Evolutionary conservation across 2,329 filamentous ascomycete genomes (phyloP).

Genomic region (Diaporthe citriasiana): DNA sequence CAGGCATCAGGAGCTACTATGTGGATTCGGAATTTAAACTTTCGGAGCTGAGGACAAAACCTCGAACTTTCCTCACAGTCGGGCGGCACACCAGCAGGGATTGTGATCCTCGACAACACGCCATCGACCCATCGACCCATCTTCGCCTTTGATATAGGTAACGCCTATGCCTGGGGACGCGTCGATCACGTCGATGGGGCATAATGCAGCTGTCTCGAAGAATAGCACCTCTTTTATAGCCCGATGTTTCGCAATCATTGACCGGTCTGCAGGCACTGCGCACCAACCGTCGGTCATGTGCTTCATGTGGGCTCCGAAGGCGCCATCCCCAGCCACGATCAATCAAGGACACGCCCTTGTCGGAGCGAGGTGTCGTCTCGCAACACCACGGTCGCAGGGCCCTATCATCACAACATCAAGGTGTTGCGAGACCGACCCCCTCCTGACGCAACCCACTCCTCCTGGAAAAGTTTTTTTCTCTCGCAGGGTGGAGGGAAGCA

Average conservation of each 20-base stretch:
- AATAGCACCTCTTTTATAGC: conserved; percentile 8
- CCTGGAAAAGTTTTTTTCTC: neutral
- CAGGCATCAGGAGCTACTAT: neutral
- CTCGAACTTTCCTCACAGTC: conserved; percentile 27
- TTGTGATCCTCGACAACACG: conserved; percentile 1
- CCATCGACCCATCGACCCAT: neutral
- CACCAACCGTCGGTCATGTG: conserved; percentile 22
- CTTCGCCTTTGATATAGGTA: neutral
- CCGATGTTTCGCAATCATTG: conserved; percentile 23
- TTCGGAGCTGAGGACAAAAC: conserved; percentile 13
- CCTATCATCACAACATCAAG: neutral
- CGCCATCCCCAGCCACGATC: neutral
- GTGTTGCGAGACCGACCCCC: conserved; percentile 1
- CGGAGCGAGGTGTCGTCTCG: neutral
- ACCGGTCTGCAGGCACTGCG: conserved; percentile 29
- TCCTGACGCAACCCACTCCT: neutral
- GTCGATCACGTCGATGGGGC: conserved; percentile 9
- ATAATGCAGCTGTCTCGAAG: conserved; percentile 12
- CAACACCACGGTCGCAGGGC: conserved; percentile 16
- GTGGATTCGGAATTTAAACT: conserved; percentile 16
- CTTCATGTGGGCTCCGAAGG: conserved; percentile 8
- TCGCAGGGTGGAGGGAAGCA: neutral
- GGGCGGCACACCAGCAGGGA: conserved; percentile 14
- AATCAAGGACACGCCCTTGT: conserved; percentile 20
- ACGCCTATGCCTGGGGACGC: neutral